A percentile compares a stretch with the other conserved stretches of the same genome.
Evolutionary conservation across 2,329 filamentous ascomycete genomes (phyloP).

Genomic region (Cladosporium sp.): DNA sequence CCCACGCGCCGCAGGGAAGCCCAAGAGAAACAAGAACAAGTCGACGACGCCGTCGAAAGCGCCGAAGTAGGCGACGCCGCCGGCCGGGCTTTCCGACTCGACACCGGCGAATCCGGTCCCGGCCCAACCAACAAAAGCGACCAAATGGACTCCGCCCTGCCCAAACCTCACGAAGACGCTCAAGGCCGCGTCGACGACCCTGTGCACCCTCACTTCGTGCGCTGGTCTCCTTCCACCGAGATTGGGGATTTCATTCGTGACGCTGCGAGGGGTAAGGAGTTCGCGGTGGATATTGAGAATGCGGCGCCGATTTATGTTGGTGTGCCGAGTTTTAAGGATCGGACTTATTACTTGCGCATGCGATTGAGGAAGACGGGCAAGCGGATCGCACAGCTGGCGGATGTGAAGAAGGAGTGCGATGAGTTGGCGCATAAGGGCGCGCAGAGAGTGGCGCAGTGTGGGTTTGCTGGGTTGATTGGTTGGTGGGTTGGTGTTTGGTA

Average conservation of each 20-base stretch:
- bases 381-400: constrained; percentile 63
- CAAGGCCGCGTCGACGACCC: constrained; percentile 41
- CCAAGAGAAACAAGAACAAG: constrained; percentile 29
- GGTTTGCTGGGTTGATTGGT: constrained; percentile 64
- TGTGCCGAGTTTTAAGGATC: constrained; percentile 81
- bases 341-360: constrained; percentile 83
- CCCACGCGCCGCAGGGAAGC: constrained; percentile 22
- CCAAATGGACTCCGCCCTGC: constrained; percentile 28
- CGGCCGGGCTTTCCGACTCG: constrained; percentile 39
- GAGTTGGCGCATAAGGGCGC: constrained; percentile 69
- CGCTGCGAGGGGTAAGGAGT: constrained; percentile 77
- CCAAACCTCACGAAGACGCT: constrained; percentile 26
- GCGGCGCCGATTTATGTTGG: constrained; percentile 66
- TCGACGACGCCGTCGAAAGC: constrained; percentile 40
- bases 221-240: constrained; percentile 84
- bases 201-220: constrained; percentile 63
- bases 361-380: constrained; percentile 66
- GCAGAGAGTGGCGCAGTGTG: constrained; percentile 72
- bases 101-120: constrained; percentile 30
- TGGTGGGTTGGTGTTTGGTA: constrained; percentile 62
- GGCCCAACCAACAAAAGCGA: constrained; percentile 1
- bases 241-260: constrained; percentile 93
- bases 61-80: constrained; percentile 48
- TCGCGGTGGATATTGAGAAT: constrained; percentile 77
- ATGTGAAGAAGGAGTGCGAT: constrained; percentile 79